Conservation (phyloP, 1,284 basidiomycete genomes). For the Taiwanofungus camphoratus region DNA sequence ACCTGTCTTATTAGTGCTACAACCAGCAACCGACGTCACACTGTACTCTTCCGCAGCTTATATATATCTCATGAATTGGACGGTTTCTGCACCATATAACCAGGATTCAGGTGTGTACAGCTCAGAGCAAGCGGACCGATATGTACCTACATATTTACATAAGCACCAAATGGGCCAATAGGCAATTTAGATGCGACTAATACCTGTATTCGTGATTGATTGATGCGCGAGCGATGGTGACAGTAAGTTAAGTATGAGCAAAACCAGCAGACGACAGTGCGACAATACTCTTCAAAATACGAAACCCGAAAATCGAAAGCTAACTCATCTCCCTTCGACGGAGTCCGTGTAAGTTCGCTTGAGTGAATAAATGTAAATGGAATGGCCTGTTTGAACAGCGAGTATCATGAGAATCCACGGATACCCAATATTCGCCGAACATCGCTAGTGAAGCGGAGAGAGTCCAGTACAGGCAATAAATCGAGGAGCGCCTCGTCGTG, state of each 20-base stretch:
- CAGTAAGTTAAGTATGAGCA: conserved; percentile 6
- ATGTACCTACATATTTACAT: conserved; percentile 21
- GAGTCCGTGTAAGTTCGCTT: conserved; percentile 9
- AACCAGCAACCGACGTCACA: conserved; percentile 13
- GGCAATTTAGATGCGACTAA: conserved; percentile 18
- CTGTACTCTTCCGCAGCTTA: conserved; percentile 21
- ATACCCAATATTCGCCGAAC: conserved; percentile 91
- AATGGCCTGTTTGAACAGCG: neutral
- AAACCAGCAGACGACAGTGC: conserved; percentile 8
- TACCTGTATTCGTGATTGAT: conserved; percentile 2
- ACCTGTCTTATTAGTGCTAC: conserved; percentile 24
- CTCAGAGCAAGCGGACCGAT: conserved; percentile 10
- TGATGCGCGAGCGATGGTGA: neutral
- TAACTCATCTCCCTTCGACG: conserved; percentile 1
- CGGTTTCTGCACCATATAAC: too few species aligned
- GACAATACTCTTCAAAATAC: conserved; percentile 2
- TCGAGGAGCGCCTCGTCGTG: conserved; percentile 95
- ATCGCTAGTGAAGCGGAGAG: conserved; percentile 91
- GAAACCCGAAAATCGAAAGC: conserved; percentile 2
- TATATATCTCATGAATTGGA: conserved; percentile 14
- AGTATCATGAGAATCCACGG: conserved; percentile 45
- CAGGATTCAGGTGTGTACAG: conserved; percentile 6
- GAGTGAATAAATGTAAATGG: conserved; percentile 2
- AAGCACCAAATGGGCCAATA: conserved; percentile 9
- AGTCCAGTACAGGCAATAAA: conserved; percentile 92